These are phyloP conservation scores for Salix koriyanagi DNA, from an alignment of 345 rosid species.

Conservation along the genomic window DNA sequence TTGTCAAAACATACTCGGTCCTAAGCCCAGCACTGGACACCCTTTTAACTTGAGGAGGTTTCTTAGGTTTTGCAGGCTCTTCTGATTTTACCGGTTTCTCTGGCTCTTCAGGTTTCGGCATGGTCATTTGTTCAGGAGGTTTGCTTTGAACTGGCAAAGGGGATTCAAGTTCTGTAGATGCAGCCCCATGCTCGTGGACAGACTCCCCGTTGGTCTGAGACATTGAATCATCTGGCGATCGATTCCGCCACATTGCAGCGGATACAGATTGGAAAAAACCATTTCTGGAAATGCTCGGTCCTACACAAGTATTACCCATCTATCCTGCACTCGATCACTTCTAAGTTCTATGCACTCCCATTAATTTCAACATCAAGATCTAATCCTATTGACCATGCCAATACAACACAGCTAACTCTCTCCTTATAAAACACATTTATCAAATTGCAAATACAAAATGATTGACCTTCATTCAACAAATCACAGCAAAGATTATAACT, in stretches of 20 bases:
- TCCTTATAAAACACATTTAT: not conserved
- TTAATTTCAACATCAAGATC: conserved; percentile 41
- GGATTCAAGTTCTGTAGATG: conserved; percentile 37
- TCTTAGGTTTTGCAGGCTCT: conserved; percentile 20
- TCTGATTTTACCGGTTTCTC: conserved; percentile 2
- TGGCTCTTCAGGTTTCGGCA: conserved; percentile 26
- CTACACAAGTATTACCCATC: conserved; percentile 33
- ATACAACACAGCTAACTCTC: conserved; percentile 14
- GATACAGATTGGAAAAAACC: conserved; percentile 24
- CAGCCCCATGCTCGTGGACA: conserved; percentile 32
- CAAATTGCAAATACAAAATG: not conserved
- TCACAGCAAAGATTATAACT: not conserved
- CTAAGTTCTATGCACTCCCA: conserved; percentile 17
- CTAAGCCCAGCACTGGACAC: conserved; percentile 25
- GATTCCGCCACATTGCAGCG: conserved; percentile 24
- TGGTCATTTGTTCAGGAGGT: conserved; percentile 68
- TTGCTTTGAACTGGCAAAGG: conserved; percentile 57
- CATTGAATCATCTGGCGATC: conserved; percentile 16
- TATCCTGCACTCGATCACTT: conserved; percentile 13
- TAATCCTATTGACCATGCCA: conserved; percentile 8
- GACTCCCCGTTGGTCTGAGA: conserved; percentile 29
- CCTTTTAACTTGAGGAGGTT: conserved; percentile 16
- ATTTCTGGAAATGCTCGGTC: conserved; percentile 26
- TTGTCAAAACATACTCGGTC: conserved; percentile 18
- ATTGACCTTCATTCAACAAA: not conserved